These are phyloP conservation scores for Aspergillus eucalypticola DNA, from an alignment of 2,329 filamentous ascomycete species.

Conservation along the genomic window DNA sequence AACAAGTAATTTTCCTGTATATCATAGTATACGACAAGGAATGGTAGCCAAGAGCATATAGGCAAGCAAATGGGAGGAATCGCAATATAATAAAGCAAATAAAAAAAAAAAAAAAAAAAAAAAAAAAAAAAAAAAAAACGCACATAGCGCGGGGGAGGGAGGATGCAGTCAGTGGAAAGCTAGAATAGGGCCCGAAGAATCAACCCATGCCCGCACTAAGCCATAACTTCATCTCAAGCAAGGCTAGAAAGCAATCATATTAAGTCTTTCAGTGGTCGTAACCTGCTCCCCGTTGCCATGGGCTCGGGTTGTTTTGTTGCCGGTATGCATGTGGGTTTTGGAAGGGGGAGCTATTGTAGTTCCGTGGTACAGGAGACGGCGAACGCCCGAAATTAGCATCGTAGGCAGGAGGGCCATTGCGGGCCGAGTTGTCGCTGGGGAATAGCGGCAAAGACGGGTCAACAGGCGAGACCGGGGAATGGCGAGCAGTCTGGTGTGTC, in stretches of 20 bases:
- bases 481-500: conserved; percentile 31
- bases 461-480: conserved; percentile 52
- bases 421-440: conserved; percentile 42
- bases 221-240: conserved; percentile 43
- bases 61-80: conserved; percentile 11
- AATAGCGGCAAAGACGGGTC: conserved; percentile 50
- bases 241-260: conserved; percentile 28
- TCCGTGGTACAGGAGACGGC: conserved; percentile 37
- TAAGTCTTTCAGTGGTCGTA: conserved; percentile 56
- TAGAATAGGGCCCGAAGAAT: conserved; percentile 21
- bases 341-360: conserved; percentile 35
- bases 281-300: conserved; percentile 66
- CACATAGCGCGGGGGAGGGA: conserved; percentile 14
- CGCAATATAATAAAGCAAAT: conserved; percentile 7
- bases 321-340: conserved; percentile 42
- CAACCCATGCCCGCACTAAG: conserved; percentile 34
- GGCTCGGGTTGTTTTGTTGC: conserved; percentile 57
- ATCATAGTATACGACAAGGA: conserved; percentile 26
- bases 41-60: conserved; percentile 16
- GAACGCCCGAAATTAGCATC: conserved; percentile 27
- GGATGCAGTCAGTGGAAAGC: conserved; percentile 23
- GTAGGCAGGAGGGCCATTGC: conserved; percentile 45
- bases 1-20: conserved; percentile 21
- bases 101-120: conserved; percentile 9
- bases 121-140: conserved; percentile 10